Base-by-base conservation (phyloP, 2,329 filamentous ascomycete species). In the Clarireedia hainanense region DNA sequence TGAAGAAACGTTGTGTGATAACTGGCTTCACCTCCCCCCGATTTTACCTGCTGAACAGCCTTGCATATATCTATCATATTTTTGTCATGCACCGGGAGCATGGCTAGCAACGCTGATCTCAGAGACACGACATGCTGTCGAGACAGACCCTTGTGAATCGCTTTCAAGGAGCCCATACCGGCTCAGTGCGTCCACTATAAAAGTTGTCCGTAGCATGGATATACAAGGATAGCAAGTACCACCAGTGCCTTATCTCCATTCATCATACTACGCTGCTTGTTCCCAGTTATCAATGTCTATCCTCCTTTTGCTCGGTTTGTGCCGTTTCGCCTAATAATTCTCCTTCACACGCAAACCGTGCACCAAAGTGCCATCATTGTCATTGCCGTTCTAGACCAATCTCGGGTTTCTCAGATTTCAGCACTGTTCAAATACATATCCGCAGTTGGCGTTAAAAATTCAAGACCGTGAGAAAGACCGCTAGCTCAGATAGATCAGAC, bases 321-420 rank as follows among this genome's bases (percentile, higher is more conserved):
- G 49, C 48, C 42, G 48, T 40, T 15, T 56, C 40, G 54, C 43
- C 54, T 52, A 56, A 42, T 56, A 52, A 52, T 47, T 56, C 54
- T 52, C 54, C 54, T 56, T 49, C 26, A 30, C 23, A 26, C 52
- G 49, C 45, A 49, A 45, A 49, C 48, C 52, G 52, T 54, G 52
- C 52, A 54, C 50, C 26, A 54, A 30, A 50, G 24, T 49, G 37
- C n/a, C 45, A 42, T 54, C 14, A n/a, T 40, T 2, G 6, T 40
- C 39, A 5, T n/a, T n/a, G 7, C 24, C 26, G 45, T 24, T 27
- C 51, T 54, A 54, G 52, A 48, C 51, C 51, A 37, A 53, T 48
- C 34, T 53, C 30, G 52, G 34, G 20, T 26, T 27, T 6, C 14
- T 27, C 26, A 48, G 45, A 30, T n/a, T 50, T 17, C 43, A 50